A percentile compares a stretch with the other conserved stretches of the same genome.
Evolutionary conservation across 495 filamentous ascomycete species (phyloP).

Genomic region (Zalerion maritima): DNA sequence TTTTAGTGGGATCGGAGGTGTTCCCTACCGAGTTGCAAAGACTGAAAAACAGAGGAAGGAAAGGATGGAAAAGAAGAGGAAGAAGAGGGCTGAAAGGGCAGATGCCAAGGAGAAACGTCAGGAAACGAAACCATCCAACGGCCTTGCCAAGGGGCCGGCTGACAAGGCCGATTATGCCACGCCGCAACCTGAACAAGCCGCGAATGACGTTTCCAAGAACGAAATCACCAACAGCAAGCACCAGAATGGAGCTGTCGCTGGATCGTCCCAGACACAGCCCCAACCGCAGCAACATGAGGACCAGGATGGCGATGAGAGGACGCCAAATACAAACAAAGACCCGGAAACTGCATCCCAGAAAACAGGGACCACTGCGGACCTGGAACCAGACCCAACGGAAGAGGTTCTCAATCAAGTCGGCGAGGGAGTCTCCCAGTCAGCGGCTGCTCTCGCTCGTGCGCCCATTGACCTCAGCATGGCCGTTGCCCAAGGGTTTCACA

Average conservation of each 20-base stretch:
- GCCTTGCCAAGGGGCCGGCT: not conserved
- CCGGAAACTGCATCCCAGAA: constrained; percentile 4
- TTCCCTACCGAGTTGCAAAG: constrained; percentile 42
- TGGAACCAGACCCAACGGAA: constrained; percentile 11
- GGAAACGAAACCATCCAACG: no score
- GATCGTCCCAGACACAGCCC: not conserved
- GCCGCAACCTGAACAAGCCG: constrained; percentile 4
- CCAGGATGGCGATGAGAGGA: constrained; percentile 20
- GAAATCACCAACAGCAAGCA: constrained; percentile 12
- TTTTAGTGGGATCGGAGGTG: constrained; percentile 40
- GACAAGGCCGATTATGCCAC: no score
- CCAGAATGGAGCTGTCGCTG: constrained; percentile 1
- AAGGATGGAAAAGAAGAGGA: constrained; percentile 27
- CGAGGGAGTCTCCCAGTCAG: constrained; percentile 30
- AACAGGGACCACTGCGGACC: constrained; percentile 6
- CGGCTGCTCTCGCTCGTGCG: constrained; percentile 29
- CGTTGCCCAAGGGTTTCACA: constrained; percentile 68
- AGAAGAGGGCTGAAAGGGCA: constrained; percentile 11
- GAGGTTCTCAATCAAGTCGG: constrained; percentile 28
- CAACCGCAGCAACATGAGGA: constrained; percentile 3
- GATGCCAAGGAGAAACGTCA: constrained; percentile 10
- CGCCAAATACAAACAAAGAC: constrained; percentile 5
- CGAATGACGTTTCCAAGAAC: constrained; percentile 14
- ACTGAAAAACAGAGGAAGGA: constrained; percentile 30
- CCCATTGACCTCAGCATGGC: constrained; percentile 60